Percentiles rank a stretch among this genome's conserved stretches.
Conservation (phyloP, 176 grass and related monocot species). For the Oryza rufipogon region DNA sequence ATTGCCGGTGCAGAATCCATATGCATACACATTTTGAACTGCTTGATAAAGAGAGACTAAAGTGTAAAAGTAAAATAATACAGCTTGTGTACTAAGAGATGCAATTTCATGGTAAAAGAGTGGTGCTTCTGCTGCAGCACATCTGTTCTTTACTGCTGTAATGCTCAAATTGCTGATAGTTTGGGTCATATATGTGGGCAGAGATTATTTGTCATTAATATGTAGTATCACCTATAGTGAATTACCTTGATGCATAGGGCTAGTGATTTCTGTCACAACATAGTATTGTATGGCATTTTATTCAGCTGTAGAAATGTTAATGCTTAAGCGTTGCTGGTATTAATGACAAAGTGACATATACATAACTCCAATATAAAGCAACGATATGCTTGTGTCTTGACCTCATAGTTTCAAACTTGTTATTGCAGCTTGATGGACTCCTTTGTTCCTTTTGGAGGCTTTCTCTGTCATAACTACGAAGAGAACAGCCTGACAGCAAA, state of each 20-base stretch:
- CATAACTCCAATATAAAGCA: background rate
- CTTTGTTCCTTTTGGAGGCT: slow-evolving; percentile 69
- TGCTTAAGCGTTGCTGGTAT: background rate
- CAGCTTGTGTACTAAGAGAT: background rate
- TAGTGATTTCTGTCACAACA: background rate
- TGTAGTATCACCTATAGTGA: background rate
- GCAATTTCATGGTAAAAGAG: background rate
- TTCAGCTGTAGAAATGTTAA: background rate
- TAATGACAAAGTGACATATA: background rate
- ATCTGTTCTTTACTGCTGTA: background rate
- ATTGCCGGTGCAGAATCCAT: background rate
- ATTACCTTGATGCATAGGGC: slow-evolving; percentile 4
- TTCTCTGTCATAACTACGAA: slow-evolving; percentile 46
- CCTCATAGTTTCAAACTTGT: slow-evolving; percentile 34
- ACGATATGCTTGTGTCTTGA: background rate
- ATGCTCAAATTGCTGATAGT: background rate
- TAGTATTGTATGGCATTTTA: too few species aligned
- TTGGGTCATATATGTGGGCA: slow-evolving; percentile 1
- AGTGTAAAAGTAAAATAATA: background rate
- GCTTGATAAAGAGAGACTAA: background rate
- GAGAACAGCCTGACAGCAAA: slow-evolving; percentile 34
- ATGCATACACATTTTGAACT: background rate
- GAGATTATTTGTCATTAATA: background rate
- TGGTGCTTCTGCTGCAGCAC: background rate
- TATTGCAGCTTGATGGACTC: slow-evolving; percentile 60